Conservation (phyloP, 2,329 filamentous ascomycete genomes). For the Phoma sp. region DNA sequence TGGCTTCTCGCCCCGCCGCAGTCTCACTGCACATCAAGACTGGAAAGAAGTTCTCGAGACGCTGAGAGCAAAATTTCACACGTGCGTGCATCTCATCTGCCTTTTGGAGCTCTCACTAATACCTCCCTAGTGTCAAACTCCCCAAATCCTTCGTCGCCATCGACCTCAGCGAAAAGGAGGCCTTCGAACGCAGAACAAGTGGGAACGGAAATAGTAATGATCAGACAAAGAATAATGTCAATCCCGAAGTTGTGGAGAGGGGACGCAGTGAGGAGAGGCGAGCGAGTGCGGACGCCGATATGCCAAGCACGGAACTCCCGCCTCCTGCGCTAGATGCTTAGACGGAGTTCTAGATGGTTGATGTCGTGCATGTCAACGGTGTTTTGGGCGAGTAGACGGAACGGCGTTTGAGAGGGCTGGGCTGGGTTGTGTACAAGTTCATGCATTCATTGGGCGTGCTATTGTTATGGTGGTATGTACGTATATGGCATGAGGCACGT, state of each 20-base stretch:
- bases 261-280: slow-evolving; percentile 28
- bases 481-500: too few relatives aligned
- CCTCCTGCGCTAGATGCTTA: neutral
- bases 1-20: slow-evolving; percentile 87
- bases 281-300: slow-evolving; percentile 2
- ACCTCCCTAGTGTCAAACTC: slow-evolving; percentile 51
- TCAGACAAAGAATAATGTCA: slow-evolving; percentile 14
- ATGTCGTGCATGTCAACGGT: neutral
- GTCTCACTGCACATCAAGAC: slow-evolving; percentile 87
- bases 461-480: too few relatives aligned
- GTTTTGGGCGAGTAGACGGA: neutral
- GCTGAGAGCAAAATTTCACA: slow-evolving; percentile 90
- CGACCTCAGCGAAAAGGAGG: slow-evolving; percentile 57
- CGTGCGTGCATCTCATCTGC: slow-evolving; percentile 62
- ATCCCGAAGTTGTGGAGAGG: slow-evolving; percentile 13
- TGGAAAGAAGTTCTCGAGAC: slow-evolving; percentile 99
- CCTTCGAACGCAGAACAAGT: slow-evolving; percentile 42
- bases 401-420: too few relatives aligned
- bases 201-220: slow-evolving; percentile 29
- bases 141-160: slow-evolving; percentile 60
- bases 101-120: slow-evolving; percentile 9
- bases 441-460: too few relatives aligned
- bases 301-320: slow-evolving; percentile 1
- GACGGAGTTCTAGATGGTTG: neutral
- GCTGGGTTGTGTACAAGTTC: too few relatives aligned